Evolutionary conservation across 164 flowering plant species (phyloP), one percentile per base, ranked within the genome.

Genomic region (Buxus sempervirens): DNA sequence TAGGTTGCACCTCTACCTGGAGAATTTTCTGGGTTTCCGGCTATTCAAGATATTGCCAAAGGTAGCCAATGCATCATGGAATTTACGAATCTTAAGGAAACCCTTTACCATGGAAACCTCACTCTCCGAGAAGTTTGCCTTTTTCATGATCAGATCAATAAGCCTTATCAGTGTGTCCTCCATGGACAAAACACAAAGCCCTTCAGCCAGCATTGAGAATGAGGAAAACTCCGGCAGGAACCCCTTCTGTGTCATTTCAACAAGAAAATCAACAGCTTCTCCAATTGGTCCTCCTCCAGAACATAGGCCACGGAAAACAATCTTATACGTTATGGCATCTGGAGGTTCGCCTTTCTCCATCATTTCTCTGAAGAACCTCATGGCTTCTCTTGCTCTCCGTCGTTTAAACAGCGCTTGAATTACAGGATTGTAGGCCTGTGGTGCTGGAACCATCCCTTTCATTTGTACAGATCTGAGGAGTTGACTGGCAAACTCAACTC

Each of bases 291-390:
- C 96, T 59, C 98, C 98, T 9, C 96, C 82, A 13, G 80, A 75
- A 68, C 93, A 89, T 13, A 93, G 91, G 28, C 98, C 98, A 19
- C 90, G 86, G 32, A 88, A 88, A n/a, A 89, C 92, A 72, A 85
- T 81, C 76, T 82, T 86, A 66, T 89, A 85, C 3, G 96, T 73
- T 32, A 88, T 22, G 21, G 85, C 85, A 86, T 91, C 94, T 5
- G 98, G 96, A 76, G 90, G 83, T 26, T 80, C 80, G 56, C 82
- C 83, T 58, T 82, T 89, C 68, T 81, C 85, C 62, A 69, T 69
- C 98, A 93, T 91, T 77, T 93, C 98, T 72, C 93, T 77, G 55
- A 89, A 93, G 59, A 93, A 85, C 67, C 88, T 80, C 84, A 89
- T 77, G 21, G 90, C 97, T 78, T 87, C 98, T 54, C 54, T 71